phyloP scores from a whole-genome alignment of 768 basidiomycete genomes.

The Phylloporus sp. region DNA sequence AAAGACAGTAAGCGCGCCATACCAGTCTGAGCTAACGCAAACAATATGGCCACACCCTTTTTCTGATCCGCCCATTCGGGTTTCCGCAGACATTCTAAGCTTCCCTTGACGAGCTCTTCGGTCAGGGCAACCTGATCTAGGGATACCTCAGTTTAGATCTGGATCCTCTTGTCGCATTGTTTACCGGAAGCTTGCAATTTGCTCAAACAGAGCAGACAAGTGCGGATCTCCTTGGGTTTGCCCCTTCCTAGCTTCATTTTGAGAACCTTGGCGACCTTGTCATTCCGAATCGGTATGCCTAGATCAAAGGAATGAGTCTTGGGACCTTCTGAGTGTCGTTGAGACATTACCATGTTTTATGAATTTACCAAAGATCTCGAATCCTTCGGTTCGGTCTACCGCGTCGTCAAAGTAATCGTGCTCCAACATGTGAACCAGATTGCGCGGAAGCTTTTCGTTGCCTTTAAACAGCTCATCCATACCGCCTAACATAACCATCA shows the following conservation, averaged over 20 bases:
- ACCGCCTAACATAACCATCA: constrained; percentile 3
- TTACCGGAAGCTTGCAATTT: constrained; percentile 1
- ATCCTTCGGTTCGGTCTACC: constrained; percentile 10
- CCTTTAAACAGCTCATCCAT: constrained; percentile 11
- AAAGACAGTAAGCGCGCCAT: too few species aligned
- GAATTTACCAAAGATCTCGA: constrained; percentile 1
- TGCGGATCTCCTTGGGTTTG: constrained; percentile 11
- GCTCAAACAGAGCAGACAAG: constrained; percentile 15
- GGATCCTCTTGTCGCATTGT: not conserved
- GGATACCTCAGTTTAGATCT: not conserved
- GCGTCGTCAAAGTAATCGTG: constrained; percentile 25
- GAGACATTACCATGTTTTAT: constrained; percentile 4
- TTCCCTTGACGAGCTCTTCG: not conserved
- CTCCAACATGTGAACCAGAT: constrained; percentile 21
- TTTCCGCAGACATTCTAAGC: not conserved
- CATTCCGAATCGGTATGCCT: constrained; percentile 6
- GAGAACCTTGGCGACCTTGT: constrained; percentile 13
- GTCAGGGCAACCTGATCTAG: constrained; percentile 1
- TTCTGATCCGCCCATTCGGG: constrained; percentile 16
- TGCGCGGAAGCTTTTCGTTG: constrained; percentile 7
- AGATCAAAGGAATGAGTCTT: too few species aligned
- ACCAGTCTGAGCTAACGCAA: constrained; percentile 19
- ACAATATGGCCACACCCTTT: constrained; percentile 17
- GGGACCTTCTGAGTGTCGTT: too few species aligned
- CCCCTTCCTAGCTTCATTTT: constrained; percentile 12